Conservation (phyloP, 805 yeast species). For the Candida awuae region DNA sequence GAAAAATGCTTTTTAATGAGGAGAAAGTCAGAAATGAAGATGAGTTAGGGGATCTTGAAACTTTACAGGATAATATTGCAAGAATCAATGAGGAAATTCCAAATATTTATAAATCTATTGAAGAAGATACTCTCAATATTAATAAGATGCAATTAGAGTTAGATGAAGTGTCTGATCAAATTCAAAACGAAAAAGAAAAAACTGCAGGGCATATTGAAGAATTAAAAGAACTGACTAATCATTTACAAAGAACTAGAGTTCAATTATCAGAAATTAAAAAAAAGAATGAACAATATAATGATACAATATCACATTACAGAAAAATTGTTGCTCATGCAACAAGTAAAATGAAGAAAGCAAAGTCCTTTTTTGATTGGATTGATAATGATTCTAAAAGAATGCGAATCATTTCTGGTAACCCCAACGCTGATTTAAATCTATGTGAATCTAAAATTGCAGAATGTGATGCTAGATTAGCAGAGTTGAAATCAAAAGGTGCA, state of each 20-base stretch:
- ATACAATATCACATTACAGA: slow-evolving; percentile 18
- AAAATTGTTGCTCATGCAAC: slow-evolving; percentile 2
- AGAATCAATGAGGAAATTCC: slow-evolving; percentile 30
- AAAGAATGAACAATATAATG: slow-evolving; percentile 30
- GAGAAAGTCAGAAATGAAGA: slow-evolving; percentile 69
- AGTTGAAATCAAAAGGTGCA: slow-evolving; percentile 67
- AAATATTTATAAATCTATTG: slow-evolving; percentile 28
- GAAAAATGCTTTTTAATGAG: slow-evolving; percentile 50
- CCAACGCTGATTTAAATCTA: slow-evolving; percentile 54
- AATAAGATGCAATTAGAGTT: slow-evolving; percentile 23
- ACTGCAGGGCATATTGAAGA: slow-evolving; percentile 71
- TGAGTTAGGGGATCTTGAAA: slow-evolving; percentile 44
- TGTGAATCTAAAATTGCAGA: slow-evolving; percentile 49
- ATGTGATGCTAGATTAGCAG: slow-evolving; percentile 51
- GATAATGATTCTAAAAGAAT: slow-evolving; percentile 51
- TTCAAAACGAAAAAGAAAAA: slow-evolving; percentile 50
- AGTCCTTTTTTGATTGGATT: slow-evolving; percentile 61
- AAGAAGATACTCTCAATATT: slow-evolving; percentile 22
- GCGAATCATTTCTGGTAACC: slow-evolving; percentile 51
- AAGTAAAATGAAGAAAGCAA: slow-evolving; percentile 28
- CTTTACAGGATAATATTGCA: slow-evolving; percentile 35
- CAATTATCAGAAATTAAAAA: slow-evolving; percentile 44
- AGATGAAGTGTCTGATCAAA: slow-evolving; percentile 25
- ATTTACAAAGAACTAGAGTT: slow-evolving; percentile 40
- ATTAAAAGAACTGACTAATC: slow-evolving; percentile 46